These are phyloP conservation scores for Nepenthes gracilis DNA, from an alignment of 148 eudicot species.

Conservation along the genomic window DNA sequence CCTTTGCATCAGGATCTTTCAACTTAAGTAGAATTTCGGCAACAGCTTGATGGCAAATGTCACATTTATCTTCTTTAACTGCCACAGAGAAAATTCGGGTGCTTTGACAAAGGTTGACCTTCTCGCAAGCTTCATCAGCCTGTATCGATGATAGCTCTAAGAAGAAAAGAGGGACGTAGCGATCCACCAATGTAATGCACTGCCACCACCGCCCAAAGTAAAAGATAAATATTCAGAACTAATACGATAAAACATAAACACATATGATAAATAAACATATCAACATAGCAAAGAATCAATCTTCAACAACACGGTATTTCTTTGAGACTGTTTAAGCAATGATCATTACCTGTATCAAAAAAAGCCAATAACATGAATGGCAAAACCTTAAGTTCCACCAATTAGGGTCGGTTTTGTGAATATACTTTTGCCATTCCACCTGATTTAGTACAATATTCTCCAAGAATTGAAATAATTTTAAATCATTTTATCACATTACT, in stretches of 20 bases:
- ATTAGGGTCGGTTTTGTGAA: too few species aligned
- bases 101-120: conserved; percentile 45
- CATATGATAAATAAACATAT: background rate
- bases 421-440: too few species aligned
- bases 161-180: conserved; percentile 65
- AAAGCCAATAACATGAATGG: too few species aligned
- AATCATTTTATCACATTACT: too few species aligned
- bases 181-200: conserved; percentile 72
- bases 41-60: conserved; percentile 45
- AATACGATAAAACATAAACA: background rate
- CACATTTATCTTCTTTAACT: conserved; percentile 36
- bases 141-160: conserved; percentile 39
- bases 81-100: conserved; percentile 12
- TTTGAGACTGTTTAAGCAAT: too few species aligned
- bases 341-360: too few species aligned
- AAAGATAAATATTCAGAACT: background rate
- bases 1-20: conserved; percentile 88
- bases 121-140: conserved; percentile 52
- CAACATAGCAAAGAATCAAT: background rate
- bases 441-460: too few species aligned
- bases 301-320: background rate
- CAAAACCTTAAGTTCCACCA: too few species aligned
- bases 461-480: too few species aligned
- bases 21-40: conserved; percentile 47
- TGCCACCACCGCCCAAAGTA: conserved; percentile 14